Evolutionary conservation across 2,329 filamentous ascomycete species (phyloP), one percentile per base, ranked within the genome.

Genomic region (Amphichorda felina): DNA sequence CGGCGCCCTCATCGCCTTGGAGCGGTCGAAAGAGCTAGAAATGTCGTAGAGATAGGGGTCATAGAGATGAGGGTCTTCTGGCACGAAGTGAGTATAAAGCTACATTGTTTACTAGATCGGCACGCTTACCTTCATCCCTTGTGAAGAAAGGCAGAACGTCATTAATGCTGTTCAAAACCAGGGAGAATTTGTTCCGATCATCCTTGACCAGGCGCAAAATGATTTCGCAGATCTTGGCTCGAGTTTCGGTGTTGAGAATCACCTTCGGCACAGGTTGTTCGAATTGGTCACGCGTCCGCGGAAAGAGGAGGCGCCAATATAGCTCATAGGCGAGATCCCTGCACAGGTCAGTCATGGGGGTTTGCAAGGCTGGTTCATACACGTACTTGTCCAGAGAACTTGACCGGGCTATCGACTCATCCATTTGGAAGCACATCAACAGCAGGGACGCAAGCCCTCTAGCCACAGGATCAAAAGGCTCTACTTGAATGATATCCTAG

Each of bases 1-100:
- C 2, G 73, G 60, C 2, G 84, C 77, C 41, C 86, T 76, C n/a
- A 93, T 70, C 13, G 75, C 72, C 47, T 73, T 78, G 27, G 57
- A 58, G 24, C 79, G 68, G 34, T 89, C 82, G 41, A 83, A 80
- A 32, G 64, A 56, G 49, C 66, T 72, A 4, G 61, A 61, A 4
- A 81, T 60, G 1, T 83, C 72, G 41, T 79, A 79, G 11, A 66
- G 63, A 45, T 81, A 80, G 6, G 70, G 64, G 34, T n/a, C n/a
- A n/a, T n/a, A n/a, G n/a, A n/a, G n/a, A n/a, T n/a, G n/a, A n/a
- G n/a, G n/a, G 16, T 64, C 60, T 25, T 59, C 59, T 1, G 58
- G 51, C 3, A 47, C 42, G 26, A 60, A 68, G 9, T 26, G 5
- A 57, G 22, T 35, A 10, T n/a, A n/a, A n/a, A n/a, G n/a, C n/a